Conservation (phyloP, 2,329 filamentous ascomycete genomes). For the Aschersonia sp. region DNA sequence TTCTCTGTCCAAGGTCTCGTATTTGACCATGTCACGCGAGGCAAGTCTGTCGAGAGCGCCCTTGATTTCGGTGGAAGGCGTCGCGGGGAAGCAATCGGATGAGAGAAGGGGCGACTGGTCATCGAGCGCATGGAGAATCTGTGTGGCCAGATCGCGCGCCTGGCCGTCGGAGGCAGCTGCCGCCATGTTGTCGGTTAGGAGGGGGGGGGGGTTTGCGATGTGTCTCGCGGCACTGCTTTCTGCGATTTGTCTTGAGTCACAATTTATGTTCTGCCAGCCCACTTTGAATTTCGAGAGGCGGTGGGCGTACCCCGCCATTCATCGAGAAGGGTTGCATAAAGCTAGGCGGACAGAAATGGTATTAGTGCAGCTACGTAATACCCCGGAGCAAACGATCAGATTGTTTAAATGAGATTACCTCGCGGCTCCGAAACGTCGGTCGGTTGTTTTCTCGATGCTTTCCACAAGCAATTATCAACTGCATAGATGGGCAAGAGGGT, state of each 20-base stretch:
- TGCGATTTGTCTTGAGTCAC: conserved; percentile 1
- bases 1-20: conserved; percentile 71
- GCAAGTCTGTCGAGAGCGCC: conserved; percentile 74
- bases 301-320: conserved; percentile 2
- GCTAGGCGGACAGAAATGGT: too few relatives aligned
- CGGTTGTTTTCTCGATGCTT: too few relatives aligned
- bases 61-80: conserved; percentile 59
- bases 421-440: too few relatives aligned
- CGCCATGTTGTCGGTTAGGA: conserved; percentile 17
- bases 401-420: too few relatives aligned
- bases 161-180: conserved; percentile 21
- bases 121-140: conserved; percentile 52
- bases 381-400: too few relatives aligned
- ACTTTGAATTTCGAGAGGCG: conserved; percentile 3
- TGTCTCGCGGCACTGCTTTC: too few relatives aligned
- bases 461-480: too few relatives aligned
- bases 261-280: neutral
- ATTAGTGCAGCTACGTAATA: too few relatives aligned
- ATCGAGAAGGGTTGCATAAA: neutral
- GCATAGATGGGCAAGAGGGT: too few relatives aligned
- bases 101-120: conserved; percentile 52
- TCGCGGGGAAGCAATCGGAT: conserved; percentile 52
- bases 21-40: conserved; percentile 75
- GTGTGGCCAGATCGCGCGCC: conserved; percentile 43
- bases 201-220: too few relatives aligned